Evolutionary conservation across 257 asterid genomes (phyloP), one percentile per base, ranked within the genome.

Genomic region (Cynanchum wilfordii): DNA sequence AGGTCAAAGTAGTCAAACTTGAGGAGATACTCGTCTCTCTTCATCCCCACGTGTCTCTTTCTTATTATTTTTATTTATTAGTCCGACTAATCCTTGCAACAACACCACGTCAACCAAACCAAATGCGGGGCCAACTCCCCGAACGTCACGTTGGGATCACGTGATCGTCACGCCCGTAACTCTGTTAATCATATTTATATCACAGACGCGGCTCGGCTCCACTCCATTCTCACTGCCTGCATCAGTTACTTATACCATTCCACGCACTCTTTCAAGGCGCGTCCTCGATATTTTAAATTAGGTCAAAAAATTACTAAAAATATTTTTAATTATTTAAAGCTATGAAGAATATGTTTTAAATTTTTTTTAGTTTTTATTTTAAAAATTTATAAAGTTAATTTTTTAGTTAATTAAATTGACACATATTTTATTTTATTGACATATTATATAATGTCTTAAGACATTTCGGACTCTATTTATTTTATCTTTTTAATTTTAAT

Each of bases 1-100:
- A 85, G 80, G 92, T 85, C 88, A 88, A 86, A 71, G 12, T 50
- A 71, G 86, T 85, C 87, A 80, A 82, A 71, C 1, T 56, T 13
- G 29, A 51, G 13, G 72, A 72, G 57, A 78, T 64, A 54, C 60
- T 22, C 71, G 49, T 63, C 45, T 15, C 45, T 15, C 15, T 11
- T 57, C 44, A 0, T 3, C 30, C 75, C 52, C 77, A 76, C 84
- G 85, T 86, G 90, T 78, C 86, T 36, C 12, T 27, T 59, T 13
- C 16, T 0, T 55, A 13, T 54, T 47, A 47, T 47, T 49, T 29
- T 22, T 38, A n/a, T n/a, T 33, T 15, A 49, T 77, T 40, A 80
- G 65, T 45, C 77, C 19, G 52, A 49, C 2, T 9, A 8, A 8
- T 2, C 7, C 5, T 6, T 7, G 24, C 33, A 7, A 44, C 11